phyloP scores from a whole-genome alignment of 371 early-diverging fungal genomes.

The Lichtheimia hyalospora region DNA sequence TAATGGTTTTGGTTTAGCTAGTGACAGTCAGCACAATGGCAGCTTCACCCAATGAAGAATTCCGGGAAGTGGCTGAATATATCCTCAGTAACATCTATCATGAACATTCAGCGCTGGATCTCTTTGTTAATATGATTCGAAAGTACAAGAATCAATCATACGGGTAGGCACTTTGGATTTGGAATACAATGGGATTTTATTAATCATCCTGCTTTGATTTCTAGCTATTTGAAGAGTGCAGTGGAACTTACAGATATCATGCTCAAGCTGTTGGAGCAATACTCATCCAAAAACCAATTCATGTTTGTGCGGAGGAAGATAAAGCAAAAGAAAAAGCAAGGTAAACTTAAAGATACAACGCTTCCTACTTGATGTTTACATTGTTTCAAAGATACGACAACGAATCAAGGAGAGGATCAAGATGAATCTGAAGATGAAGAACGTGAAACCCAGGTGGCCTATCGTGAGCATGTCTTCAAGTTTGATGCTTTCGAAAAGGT shows the following conservation, averaged over 20 bases:
- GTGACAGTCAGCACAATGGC: slow-evolving; percentile 54
- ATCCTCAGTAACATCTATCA: slow-evolving; percentile 75
- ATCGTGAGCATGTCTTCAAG: slow-evolving; percentile 53
- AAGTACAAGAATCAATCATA: slow-evolving; percentile 47
- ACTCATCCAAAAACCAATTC: slow-evolving; percentile 52
- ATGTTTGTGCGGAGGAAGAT: slow-evolving; percentile 52
- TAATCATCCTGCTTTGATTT: neutral
- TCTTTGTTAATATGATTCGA: slow-evolving; percentile 50
- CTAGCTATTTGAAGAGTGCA: slow-evolving; percentile 58
- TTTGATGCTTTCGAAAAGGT: slow-evolving; percentile 64
- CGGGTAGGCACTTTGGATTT: slow-evolving; percentile 24
- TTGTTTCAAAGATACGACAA: neutral
- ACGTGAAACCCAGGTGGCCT: slow-evolving; percentile 25
- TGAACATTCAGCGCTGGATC: slow-evolving; percentile 63
- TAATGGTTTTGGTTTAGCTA: slow-evolving; percentile 30
- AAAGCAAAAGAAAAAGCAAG: slow-evolving; percentile 13
- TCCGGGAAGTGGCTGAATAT: slow-evolving; percentile 58
- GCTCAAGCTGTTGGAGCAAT: slow-evolving; percentile 62
- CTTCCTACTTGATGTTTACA: too few relatives aligned
- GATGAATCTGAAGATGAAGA: slow-evolving; percentile 35
- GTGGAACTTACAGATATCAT: slow-evolving; percentile 59
- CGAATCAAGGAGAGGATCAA: slow-evolving; percentile 11
- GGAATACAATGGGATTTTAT: neutral
- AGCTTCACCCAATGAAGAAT: slow-evolving; percentile 47
- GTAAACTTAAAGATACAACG: neutral